Percentiles rank a stretch among this genome's conserved stretches.
phyloP scores from a whole-genome alignment of 352 stramenopile genomes.

The Globisporangium paddicum region DNA sequence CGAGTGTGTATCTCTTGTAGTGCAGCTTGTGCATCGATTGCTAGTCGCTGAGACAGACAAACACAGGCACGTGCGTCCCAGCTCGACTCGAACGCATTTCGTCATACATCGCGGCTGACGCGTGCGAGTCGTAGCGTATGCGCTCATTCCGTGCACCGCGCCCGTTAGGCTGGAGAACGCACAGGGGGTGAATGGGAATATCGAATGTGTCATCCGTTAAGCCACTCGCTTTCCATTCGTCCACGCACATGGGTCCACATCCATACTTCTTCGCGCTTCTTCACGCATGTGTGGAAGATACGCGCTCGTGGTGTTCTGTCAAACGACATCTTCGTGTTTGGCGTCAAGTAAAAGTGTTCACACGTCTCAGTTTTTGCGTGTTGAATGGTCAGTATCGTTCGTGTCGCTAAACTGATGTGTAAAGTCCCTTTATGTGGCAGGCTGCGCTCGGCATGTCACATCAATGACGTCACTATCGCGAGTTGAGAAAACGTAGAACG shows the following conservation, averaged over 20 bases:
- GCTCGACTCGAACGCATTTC: not conserved
- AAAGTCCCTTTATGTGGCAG: too few relatives aligned
- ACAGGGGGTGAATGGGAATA: not conserved
- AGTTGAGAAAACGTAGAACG: not conserved
- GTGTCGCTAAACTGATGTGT: not conserved
- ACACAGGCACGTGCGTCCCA: not conserved
- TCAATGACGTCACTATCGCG: not conserved
- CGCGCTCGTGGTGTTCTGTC: not conserved
- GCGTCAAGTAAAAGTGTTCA: not conserved
- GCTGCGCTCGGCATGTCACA: not conserved
- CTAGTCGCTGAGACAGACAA: not conserved
- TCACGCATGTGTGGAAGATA: not conserved
- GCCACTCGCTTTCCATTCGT: not conserved
- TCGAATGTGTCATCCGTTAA: slow-evolving; percentile 1
- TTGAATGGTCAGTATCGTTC: not conserved
- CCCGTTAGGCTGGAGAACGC: not conserved
- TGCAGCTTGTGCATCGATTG: not conserved
- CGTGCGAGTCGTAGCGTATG: not conserved
- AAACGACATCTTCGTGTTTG: not conserved
- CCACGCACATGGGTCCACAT: not conserved
- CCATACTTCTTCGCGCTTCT: too few relatives aligned
- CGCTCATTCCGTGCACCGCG: not conserved
- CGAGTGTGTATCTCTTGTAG: not conserved
- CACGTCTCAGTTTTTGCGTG: not conserved
- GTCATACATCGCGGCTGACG: not conserved